Conservation (phyloP, 176 grass and related monocot genomes). For the Zizania latifolia region DNA sequence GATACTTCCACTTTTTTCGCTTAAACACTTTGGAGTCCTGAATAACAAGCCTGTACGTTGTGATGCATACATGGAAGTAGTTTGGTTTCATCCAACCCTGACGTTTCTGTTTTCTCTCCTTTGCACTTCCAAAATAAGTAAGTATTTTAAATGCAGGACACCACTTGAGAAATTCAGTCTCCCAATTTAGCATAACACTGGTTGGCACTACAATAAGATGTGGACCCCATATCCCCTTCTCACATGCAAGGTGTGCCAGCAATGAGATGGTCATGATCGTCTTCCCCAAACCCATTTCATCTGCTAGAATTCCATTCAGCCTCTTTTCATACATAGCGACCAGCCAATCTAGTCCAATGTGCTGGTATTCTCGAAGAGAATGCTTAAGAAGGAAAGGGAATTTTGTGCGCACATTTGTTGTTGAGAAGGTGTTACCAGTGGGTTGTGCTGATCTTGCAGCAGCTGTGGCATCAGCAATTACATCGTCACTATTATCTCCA, state of each 20-base stretch:
- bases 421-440: constrained; percentile 96
- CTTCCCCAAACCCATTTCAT: constrained; percentile 99
- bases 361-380: constrained; percentile 96
- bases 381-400: constrained; percentile 98
- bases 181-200: constrained; percentile 99
- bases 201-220: constrained; percentile 98
- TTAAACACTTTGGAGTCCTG: constrained; percentile 98
- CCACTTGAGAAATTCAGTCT: constrained; percentile 99
- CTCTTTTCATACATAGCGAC: constrained; percentile 99
- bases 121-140: constrained; percentile 97
- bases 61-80: constrained; percentile 97
- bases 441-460: constrained; percentile 97
- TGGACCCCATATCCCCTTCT: constrained; percentile 98
- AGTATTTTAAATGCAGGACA: constrained; percentile 98
- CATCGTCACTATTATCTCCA: constrained; percentile 55
- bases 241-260: constrained; percentile 90
- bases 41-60: constrained; percentile 95
- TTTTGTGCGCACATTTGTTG: constrained; percentile 87
- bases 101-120: constrained; percentile 94
- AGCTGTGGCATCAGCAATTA: constrained; percentile 91
- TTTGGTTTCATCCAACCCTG: constrained; percentile 98
- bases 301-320: constrained; percentile 97
- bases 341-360: constrained; percentile 96
- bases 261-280: constrained; percentile 99
- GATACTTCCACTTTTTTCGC: constrained; percentile 98